These are phyloP conservation scores for Aspergillus fijiensis DNA, from an alignment of 2,329 filamentous ascomycete genomes.

Conservation along the genomic window DNA sequence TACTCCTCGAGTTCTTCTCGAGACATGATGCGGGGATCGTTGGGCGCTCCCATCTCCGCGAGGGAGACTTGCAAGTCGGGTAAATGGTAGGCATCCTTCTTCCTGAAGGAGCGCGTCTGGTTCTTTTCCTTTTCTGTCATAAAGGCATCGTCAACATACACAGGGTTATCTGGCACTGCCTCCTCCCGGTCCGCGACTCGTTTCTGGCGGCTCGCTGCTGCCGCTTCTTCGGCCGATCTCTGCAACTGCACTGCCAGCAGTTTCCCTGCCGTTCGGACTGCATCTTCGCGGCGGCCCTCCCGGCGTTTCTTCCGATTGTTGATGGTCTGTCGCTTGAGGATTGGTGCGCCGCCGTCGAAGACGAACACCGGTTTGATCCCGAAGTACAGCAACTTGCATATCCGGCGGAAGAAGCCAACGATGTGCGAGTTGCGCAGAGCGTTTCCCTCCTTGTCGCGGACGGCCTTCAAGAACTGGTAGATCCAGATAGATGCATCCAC, in stretches of 20 bases:
- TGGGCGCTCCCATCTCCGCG: conserved; percentile 80
- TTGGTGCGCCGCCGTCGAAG: conserved; percentile 92
- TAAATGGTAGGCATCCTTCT: conserved; percentile 92
- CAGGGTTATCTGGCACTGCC: conserved; percentile 71
- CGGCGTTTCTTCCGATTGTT: conserved; percentile 72
- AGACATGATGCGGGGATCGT: conserved; percentile 95
- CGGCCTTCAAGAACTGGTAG: conserved; percentile 98
- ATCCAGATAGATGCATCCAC: conserved; percentile 99
- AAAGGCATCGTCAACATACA: conserved; percentile 87
- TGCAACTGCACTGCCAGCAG: conserved; percentile 93
- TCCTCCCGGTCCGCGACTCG: conserved; percentile 50
- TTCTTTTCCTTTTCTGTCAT: conserved; percentile 75
- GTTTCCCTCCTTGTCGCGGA: conserved; percentile 97
- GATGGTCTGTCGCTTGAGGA: conserved; percentile 88
- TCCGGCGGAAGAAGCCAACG: conserved; percentile 95
- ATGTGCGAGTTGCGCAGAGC: conserved; percentile 93
- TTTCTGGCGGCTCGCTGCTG: conserved; percentile 58
- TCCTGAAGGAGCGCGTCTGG: conserved; percentile 75
- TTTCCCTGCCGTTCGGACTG: conserved; percentile 84
- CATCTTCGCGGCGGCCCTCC: conserved; percentile 91
- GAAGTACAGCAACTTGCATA: conserved; percentile 96
- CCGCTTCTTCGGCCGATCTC: conserved; percentile 81
- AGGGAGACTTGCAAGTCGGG: conserved; percentile 79
- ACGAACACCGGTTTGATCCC: conserved; percentile 97
- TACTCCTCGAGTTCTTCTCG: conserved; percentile 93